Percentiles rank a stretch among this genome's conserved stretches.
These are phyloP conservation scores for Sistotremastrum suecicum DNA, from an alignment of 768 basidiomycete genomes.

Conservation along the genomic window DNA sequence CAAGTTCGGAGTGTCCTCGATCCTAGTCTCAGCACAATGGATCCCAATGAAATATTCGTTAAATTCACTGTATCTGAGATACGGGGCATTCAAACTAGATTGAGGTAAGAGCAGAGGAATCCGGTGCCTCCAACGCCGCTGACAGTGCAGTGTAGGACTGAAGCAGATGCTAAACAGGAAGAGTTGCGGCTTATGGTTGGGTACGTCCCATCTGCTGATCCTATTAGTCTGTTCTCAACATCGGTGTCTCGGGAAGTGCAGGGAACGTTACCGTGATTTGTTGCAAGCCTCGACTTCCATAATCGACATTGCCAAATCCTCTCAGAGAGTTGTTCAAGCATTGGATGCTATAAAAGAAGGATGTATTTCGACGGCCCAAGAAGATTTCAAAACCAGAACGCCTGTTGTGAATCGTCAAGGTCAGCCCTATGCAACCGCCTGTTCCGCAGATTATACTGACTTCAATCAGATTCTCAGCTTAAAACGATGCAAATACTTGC, in stretches of 20 bases:
- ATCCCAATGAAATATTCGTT: conserved; percentile 64
- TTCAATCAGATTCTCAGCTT: conserved; percentile 44
- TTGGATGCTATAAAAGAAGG: conserved; percentile 46
- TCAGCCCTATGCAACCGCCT: conserved; percentile 12
- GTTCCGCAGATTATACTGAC: background rate
- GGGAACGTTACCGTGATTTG: conserved; percentile 82
- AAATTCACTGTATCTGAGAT: conserved; percentile 62
- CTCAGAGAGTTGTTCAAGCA: conserved; percentile 46
- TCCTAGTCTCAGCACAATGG: conserved; percentile 17
- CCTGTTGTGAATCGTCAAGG: conserved; percentile 17
- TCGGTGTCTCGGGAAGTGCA: conserved; percentile 41
- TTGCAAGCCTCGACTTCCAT: conserved; percentile 79
- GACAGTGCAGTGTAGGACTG: conserved; percentile 30
- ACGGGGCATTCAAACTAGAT: conserved; percentile 45
- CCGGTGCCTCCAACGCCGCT: background rate
- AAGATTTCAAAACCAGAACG: conserved; percentile 1
- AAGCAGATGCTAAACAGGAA: conserved; percentile 80
- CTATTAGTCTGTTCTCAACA: background rate
- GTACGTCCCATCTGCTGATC: conserved; percentile 34
- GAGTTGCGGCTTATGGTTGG: conserved; percentile 85
- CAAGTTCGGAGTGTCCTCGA: conserved; percentile 4
- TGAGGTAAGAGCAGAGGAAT: conserved; percentile 32
- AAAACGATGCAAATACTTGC: conserved; percentile 60
- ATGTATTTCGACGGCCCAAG: conserved; percentile 30
- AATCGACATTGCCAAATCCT: conserved; percentile 58